Percentiles rank a stretch among this genome's conserved stretches.
Conservation (phyloP, 208 protist genomes). For the Jaenimonas drosophilae region DNA sequence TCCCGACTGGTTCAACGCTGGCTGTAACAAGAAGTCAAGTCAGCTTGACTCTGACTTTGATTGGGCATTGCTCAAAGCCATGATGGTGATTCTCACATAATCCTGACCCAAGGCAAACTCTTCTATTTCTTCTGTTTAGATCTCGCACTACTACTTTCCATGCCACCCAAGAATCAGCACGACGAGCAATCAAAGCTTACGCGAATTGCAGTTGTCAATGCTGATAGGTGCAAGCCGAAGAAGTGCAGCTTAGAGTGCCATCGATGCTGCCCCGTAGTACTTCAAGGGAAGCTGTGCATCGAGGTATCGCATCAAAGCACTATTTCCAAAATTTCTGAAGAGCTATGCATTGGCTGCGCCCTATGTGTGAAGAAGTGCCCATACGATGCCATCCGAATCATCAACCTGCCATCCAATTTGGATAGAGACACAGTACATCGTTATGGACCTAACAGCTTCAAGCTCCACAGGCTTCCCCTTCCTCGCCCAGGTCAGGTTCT, state of each 20-base stretch:
- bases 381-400: slow-evolving; percentile 99
- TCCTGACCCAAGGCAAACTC: too few relatives aligned
- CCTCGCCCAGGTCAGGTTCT: slow-evolving; percentile 98
- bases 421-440: slow-evolving; percentile 97
- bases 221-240: slow-evolving; percentile 99
- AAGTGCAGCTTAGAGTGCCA: slow-evolving; percentile 99
- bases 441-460: slow-evolving; percentile 99
- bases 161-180: slow-evolving; percentile 62
- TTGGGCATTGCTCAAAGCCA: too few relatives aligned
- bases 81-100: too few relatives aligned
- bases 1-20: slow-evolving; percentile 2
- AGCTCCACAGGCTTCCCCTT: slow-evolving; percentile 98
- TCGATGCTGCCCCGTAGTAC: slow-evolving; percentile 97
- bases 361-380: slow-evolving; percentile 99
- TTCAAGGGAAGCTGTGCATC: slow-evolving; percentile 99
- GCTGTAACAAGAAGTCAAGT: slow-evolving; percentile 5
- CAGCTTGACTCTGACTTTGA: too few relatives aligned
- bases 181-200: slow-evolving; percentile 93
- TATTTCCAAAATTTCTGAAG: slow-evolving; percentile 96
- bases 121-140: slow-evolving; percentile 7
- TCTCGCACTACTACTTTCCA: slow-evolving; percentile 10
- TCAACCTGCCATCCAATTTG: slow-evolving; percentile 99
- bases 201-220: slow-evolving; percentile 98
- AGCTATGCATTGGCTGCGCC: slow-evolving; percentile 99
- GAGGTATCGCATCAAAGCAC: slow-evolving; percentile 94